Evolutionary conservation across 2,329 filamentous ascomycete genomes (phyloP).

Genomic region (Colletotrichum chlorophyti): DNA sequence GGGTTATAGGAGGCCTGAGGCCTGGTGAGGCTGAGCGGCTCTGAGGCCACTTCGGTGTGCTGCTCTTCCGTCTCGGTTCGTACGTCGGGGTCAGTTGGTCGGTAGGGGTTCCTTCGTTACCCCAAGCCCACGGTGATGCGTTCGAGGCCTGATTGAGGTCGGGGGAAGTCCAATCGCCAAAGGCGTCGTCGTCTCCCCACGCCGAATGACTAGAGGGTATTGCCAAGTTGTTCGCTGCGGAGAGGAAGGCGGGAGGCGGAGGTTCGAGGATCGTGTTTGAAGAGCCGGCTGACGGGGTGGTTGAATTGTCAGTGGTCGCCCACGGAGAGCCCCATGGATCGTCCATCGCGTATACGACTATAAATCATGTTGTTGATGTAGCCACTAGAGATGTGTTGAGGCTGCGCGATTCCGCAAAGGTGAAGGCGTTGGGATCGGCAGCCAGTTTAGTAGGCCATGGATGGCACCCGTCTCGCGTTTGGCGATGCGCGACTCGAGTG

Average conservation of each 20-base stretch:
- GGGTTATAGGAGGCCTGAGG: slow-evolving; percentile 37
- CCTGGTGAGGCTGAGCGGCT: slow-evolving; percentile 44
- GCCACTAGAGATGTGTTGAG: neutral
- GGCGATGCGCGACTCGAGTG: slow-evolving; percentile 7
- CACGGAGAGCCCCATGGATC: slow-evolving; percentile 70
- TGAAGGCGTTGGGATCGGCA: neutral
- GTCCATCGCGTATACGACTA: slow-evolving; percentile 55
- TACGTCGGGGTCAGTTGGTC: slow-evolving; percentile 38
- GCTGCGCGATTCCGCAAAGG: neutral
- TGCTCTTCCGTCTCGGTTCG: slow-evolving; percentile 41
- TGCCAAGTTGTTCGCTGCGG: slow-evolving; percentile 34
- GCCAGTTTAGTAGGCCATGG: slow-evolving; percentile 9
- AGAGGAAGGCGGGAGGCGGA: slow-evolving; percentile 50
- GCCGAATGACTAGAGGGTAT: slow-evolving; percentile 43
- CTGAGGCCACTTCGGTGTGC: slow-evolving; percentile 48
- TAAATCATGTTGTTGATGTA: slow-evolving; percentile 19
- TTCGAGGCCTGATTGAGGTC: slow-evolving; percentile 33
- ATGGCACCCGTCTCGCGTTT: neutral
- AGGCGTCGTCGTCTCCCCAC: slow-evolving; percentile 48
- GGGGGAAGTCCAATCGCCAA: slow-evolving; percentile 45
- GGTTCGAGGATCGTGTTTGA: slow-evolving; percentile 46
- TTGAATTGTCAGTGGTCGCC: slow-evolving; percentile 49
- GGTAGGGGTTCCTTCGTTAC: slow-evolving; percentile 7
- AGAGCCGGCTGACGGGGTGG: slow-evolving; percentile 34
- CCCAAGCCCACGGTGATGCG: slow-evolving; percentile 25